Evolutionary conservation across 176 grass and related monocot genomes (phyloP).

Genomic region (Carex pumila): DNA sequence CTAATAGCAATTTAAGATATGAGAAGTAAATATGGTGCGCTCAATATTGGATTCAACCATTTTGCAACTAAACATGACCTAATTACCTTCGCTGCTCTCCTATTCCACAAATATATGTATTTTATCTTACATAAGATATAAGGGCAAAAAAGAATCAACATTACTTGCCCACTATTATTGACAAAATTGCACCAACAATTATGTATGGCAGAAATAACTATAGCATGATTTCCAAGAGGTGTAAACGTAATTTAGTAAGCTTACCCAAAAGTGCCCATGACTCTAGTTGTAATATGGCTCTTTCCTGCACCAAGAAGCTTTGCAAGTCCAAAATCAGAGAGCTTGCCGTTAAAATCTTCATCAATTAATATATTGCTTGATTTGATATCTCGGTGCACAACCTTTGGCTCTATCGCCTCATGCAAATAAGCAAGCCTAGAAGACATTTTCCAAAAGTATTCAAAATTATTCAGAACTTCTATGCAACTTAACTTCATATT

Average conservation of each 20-base stretch:
- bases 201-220: background rate
- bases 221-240: background rate
- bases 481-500: background rate
- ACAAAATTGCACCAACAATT: background rate
- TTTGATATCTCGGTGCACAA: constrained; percentile 91
- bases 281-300: constrained; percentile 75
- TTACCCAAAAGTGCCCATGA: constrained; percentile 93
- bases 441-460: background rate
- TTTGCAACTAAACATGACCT: no score
- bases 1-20: background rate
- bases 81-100: no score
- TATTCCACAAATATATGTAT: background rate
- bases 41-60: background rate
- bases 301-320: constrained; percentile 79
- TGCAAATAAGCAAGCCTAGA: constrained; percentile 81
- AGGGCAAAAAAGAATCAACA: background rate
- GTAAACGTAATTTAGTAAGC: background rate
- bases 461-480: background rate
- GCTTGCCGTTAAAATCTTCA: constrained; percentile 80
- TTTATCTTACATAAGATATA: background rate
- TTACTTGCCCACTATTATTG: background rate
- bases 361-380: constrained; percentile 86
- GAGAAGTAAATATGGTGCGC: background rate
- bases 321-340: constrained; percentile 84
- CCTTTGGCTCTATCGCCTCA: constrained; percentile 88